These are phyloP conservation scores for Sporormia fimetaria DNA, from an alignment of 495 filamentous ascomycete genomes.

Conservation along the genomic window DNA sequence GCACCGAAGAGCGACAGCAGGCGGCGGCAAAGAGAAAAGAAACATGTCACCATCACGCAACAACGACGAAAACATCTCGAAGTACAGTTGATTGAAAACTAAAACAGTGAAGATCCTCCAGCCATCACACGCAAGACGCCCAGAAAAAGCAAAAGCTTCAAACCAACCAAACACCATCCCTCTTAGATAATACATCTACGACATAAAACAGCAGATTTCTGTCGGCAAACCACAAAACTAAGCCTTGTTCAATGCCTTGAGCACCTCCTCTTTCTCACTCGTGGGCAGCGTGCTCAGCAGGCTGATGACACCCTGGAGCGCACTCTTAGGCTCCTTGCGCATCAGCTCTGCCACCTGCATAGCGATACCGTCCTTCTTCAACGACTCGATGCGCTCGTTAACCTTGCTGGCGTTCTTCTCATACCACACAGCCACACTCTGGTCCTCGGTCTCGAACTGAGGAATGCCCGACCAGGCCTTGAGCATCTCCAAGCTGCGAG, in stretches of 20 bases:
- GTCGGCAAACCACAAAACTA: too few relatives aligned
- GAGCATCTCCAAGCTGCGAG: slow-evolving; percentile 54
- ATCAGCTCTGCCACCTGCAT: slow-evolving; percentile 69
- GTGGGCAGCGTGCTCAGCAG: slow-evolving; percentile 76
- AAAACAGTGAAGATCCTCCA: too few relatives aligned
- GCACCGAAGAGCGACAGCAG: too few relatives aligned
- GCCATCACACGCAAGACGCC: too few relatives aligned
- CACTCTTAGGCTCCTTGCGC: slow-evolving; percentile 60
- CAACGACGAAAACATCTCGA: too few relatives aligned
- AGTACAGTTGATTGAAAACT: too few relatives aligned
- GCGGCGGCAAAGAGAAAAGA: too few relatives aligned
- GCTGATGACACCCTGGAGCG: slow-evolving; percentile 77
- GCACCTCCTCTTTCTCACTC: slow-evolving; percentile 71
- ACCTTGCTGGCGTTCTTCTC: slow-evolving; percentile 86
- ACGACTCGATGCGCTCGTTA: slow-evolving; percentile 60
- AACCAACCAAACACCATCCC: too few relatives aligned
- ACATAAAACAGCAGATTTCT: too few relatives aligned
- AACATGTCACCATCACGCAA: too few relatives aligned
- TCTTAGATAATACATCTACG: too few relatives aligned
- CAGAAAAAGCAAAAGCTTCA: too few relatives aligned
- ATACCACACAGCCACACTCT: slow-evolving; percentile 85
- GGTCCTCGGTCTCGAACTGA: slow-evolving; percentile 64
- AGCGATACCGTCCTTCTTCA: slow-evolving; percentile 67
- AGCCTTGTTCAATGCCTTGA: slow-evolving; percentile 47
- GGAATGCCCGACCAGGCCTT: slow-evolving; percentile 65